Conservation (phyloP, 148 eudicot genomes). For the Silene uniflora region DNA sequence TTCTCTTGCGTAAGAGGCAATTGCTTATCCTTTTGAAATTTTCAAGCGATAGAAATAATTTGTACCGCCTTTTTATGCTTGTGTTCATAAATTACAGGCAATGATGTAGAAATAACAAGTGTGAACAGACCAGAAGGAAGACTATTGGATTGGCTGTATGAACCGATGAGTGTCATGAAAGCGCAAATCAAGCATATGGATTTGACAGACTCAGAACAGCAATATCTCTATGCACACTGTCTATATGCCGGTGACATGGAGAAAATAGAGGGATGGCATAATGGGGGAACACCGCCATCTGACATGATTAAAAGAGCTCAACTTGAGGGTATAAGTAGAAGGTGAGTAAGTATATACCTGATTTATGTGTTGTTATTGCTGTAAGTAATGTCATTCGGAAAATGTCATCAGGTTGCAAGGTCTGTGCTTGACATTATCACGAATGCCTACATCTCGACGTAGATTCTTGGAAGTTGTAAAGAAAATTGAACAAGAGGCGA, state of each 20-base stretch:
- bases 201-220: conserved; percentile 24
- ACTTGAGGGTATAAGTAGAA: conserved; percentile 28
- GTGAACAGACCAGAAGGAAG: conserved; percentile 31
- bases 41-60: neutral
- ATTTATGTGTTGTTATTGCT: neutral
- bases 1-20: conserved; percentile 23
- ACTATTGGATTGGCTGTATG: conserved; percentile 28
- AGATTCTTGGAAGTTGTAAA: conserved; percentile 24
- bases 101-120: conserved; percentile 27
- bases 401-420: conserved; percentile 26
- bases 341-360: conserved; percentile 3
- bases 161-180: conserved; percentile 26
- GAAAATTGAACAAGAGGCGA: conserved; percentile 20
- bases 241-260: conserved; percentile 18
- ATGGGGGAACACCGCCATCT: conserved; percentile 24
- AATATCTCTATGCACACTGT: conserved; percentile 27
- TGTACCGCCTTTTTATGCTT: neutral
- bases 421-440: conserved; percentile 25
- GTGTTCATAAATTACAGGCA: conserved; percentile 7
- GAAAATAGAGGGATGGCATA: conserved; percentile 22
- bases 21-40: neutral
- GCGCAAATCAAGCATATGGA: conserved; percentile 25
- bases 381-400: neutral
- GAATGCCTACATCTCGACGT: conserved; percentile 28
- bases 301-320: conserved; percentile 23